These are phyloP conservation scores for Aspergillus saccharolyticus DNA, from an alignment of 495 filamentous ascomycete species.

Conservation along the genomic window DNA sequence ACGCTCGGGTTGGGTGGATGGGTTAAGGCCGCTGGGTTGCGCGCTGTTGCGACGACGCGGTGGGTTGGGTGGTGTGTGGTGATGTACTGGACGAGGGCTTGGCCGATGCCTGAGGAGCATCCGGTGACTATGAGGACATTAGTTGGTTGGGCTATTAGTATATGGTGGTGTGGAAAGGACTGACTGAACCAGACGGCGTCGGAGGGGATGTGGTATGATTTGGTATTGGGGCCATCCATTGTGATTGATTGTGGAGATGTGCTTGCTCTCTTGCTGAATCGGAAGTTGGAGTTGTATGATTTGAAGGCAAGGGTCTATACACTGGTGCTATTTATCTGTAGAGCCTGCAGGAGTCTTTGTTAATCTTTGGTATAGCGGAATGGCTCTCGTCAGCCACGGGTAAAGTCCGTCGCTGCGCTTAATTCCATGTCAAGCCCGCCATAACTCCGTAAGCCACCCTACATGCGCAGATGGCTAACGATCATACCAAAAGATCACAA, in stretches of 20 bases:
- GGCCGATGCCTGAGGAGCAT: slow-evolving; percentile 29
- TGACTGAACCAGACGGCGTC: slow-evolving; percentile 50
- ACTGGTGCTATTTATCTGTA: background rate
- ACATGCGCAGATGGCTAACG: background rate
- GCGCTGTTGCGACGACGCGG: slow-evolving; percentile 44
- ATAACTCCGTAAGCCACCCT: background rate
- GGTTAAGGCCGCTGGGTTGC: slow-evolving; percentile 25
- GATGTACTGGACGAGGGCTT: slow-evolving; percentile 30
- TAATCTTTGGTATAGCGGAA: background rate
- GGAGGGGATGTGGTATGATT: slow-evolving; percentile 40
- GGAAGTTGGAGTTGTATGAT: background rate
- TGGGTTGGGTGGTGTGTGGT: slow-evolving; percentile 24
- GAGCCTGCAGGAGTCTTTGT: background rate
- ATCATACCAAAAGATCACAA: too few species aligned
- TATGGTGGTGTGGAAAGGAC: slow-evolving; percentile 5
- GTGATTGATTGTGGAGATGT: background rate
- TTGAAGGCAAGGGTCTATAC: background rate
- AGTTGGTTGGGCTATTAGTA: background rate
- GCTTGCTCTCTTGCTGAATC: background rate
- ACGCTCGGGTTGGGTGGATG: slow-evolving; percentile 25
- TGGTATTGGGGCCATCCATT: slow-evolving; percentile 24
- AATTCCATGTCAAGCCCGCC: background rate
- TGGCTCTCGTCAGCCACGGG: background rate
- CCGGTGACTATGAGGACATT: slow-evolving; percentile 11
- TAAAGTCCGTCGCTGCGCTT: background rate